These are phyloP conservation scores for Russula griseocarnosa DNA, from an alignment of 768 basidiomycete species.

Conservation along the genomic window DNA sequence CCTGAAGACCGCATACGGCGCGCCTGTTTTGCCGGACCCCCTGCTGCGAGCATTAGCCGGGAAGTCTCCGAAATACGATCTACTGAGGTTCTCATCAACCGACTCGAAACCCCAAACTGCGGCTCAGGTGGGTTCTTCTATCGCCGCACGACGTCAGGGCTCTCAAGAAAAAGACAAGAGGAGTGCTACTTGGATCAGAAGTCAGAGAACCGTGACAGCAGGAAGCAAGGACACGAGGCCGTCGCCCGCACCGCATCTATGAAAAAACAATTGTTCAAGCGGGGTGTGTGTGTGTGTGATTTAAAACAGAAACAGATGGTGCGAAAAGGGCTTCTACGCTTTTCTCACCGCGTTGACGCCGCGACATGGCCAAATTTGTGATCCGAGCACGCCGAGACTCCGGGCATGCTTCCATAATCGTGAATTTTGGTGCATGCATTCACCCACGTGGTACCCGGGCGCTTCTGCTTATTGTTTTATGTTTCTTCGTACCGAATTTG, in stretches of 20 bases:
- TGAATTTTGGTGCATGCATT: not conserved
- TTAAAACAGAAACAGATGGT: not conserved
- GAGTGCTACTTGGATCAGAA: slow-evolving; percentile 9
- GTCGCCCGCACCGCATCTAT: slow-evolving; percentile 2
- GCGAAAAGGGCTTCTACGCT: slow-evolving; percentile 6
- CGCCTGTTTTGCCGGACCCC: not conserved
- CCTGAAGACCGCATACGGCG: not conserved
- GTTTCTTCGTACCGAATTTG: slow-evolving; percentile 7
- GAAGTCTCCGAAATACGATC: slow-evolving; percentile 22
- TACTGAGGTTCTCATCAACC: slow-evolving; percentile 13
- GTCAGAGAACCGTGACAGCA: slow-evolving; percentile 1
- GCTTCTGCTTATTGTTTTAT: slow-evolving; percentile 8
- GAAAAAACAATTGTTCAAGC: not conserved
- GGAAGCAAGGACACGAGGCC: slow-evolving; percentile 14
- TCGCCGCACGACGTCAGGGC: slow-evolving; percentile 17
- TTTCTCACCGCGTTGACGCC: slow-evolving; percentile 11
- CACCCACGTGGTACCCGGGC: slow-evolving; percentile 9
- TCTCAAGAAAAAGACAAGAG: not conserved
- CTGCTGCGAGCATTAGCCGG: not conserved
- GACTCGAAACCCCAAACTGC: not conserved
- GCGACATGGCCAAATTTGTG: slow-evolving; percentile 17
- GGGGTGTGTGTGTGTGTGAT: too few species aligned
- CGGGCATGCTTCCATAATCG: slow-evolving; percentile 11
- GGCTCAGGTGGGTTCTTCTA: slow-evolving; percentile 17
- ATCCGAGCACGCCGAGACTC: slow-evolving; percentile 8